Percentiles rank a stretch among this genome's conserved stretches.
phyloP scores from a whole-genome alignment of 768 basidiomycete genomes.

The Tulasnella sp. region DNA sequence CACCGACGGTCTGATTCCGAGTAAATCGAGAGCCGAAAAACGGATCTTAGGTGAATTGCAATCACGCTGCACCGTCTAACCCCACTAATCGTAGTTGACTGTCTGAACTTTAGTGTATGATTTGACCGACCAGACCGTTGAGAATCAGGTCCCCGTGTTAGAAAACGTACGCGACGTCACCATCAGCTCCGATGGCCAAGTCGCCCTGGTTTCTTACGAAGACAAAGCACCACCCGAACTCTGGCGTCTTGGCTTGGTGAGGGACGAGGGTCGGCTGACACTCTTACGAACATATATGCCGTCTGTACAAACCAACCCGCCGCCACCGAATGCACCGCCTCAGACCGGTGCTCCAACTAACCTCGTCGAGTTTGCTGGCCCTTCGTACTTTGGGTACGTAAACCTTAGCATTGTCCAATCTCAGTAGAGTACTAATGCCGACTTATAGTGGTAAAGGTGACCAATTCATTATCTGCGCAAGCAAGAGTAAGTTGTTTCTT shows the following conservation, averaged over 20 bases:
- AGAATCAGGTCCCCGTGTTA: constrained; percentile 62
- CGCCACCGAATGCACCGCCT: too few relatives aligned
- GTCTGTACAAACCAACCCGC: too few relatives aligned
- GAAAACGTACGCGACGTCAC: constrained; percentile 64
- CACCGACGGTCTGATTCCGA: constrained; percentile 49
- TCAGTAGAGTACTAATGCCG: neutral
- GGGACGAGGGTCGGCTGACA: neutral
- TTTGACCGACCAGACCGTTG: constrained; percentile 47
- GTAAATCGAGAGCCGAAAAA: constrained; percentile 58
- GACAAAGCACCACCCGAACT: constrained; percentile 68
- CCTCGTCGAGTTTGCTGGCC: constrained; percentile 61
- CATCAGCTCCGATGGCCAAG: constrained; percentile 43
- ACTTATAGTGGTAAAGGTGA: constrained; percentile 44
- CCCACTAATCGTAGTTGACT: neutral
- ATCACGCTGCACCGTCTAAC: neutral
- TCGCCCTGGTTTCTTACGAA: constrained; percentile 62
- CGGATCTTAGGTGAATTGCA: constrained; percentile 46
- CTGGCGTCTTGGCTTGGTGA: constrained; percentile 54
- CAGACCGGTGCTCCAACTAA: constrained; percentile 65
- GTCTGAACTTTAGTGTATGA: constrained; percentile 43
- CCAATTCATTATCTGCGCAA: constrained; percentile 64
- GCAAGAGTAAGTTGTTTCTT: constrained; percentile 35
- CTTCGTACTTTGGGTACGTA: constrained; percentile 55
- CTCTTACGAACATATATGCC: too few relatives aligned
- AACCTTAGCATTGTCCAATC: too few relatives aligned